phyloP scores from a whole-genome alignment of 805 yeast species.

The Starmerella riodocensis region DNA sequence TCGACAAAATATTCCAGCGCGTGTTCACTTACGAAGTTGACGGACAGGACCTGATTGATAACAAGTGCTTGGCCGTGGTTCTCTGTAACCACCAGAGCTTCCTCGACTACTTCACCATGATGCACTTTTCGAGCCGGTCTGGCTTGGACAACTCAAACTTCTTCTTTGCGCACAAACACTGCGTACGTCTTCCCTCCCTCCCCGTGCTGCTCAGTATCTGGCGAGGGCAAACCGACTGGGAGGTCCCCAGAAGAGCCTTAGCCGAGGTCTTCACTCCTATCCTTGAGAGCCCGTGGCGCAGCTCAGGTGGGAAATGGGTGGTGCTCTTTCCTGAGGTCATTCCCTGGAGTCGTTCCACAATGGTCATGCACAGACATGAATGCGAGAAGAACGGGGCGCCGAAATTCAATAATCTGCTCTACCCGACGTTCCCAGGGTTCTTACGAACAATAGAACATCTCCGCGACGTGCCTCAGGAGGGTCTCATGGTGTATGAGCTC shows the following conservation, averaged over 20 bases:
- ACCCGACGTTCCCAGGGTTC: slow-evolving; percentile 50
- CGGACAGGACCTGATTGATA: slow-evolving; percentile 16
- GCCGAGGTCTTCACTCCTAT: slow-evolving; percentile 13
- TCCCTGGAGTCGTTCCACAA: slow-evolving; percentile 19
- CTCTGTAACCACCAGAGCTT: slow-evolving; percentile 53
- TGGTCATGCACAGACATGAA: slow-evolving; percentile 39
- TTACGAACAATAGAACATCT: slow-evolving; percentile 22
- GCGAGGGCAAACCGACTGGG: slow-evolving; percentile 25
- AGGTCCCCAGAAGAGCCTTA: slow-evolving; percentile 12
- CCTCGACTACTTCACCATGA: slow-evolving; percentile 50
- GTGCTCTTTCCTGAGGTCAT: slow-evolving; percentile 79
- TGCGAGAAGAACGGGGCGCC: slow-evolving; percentile 51
- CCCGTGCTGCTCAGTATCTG: slow-evolving; percentile 12
- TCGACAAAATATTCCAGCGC: slow-evolving; percentile 2
- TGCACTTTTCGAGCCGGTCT: slow-evolving; percentile 24
- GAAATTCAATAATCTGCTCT: slow-evolving; percentile 44
- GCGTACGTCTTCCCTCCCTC: slow-evolving; percentile 20
- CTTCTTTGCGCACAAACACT: slow-evolving; percentile 28
- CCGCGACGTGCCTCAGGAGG: slow-evolving; percentile 20
- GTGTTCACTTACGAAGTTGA: slow-evolving; percentile 7
- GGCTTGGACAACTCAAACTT: slow-evolving; percentile 27
- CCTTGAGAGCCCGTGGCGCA: slow-evolving; percentile 12
- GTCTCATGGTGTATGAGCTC: slow-evolving; percentile 42
- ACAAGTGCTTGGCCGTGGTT: slow-evolving; percentile 27
- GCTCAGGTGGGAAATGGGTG: slow-evolving; percentile 33